Conservation (phyloP, 164 flowering plant genomes). For the Liriodendron chinense region DNA sequence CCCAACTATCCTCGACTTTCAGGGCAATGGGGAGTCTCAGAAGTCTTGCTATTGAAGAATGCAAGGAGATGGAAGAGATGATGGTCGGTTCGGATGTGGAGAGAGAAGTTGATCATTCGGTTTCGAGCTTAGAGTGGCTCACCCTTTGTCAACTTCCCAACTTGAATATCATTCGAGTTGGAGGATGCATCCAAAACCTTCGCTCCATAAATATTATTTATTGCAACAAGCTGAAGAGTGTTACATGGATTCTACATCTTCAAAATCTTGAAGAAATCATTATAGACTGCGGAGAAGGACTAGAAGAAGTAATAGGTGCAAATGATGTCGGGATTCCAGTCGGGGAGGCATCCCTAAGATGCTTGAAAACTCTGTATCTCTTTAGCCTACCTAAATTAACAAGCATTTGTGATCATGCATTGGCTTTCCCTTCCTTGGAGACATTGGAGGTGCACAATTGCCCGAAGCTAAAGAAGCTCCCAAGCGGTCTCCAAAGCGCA, state of each 20-base stretch:
- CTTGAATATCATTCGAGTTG: conserved; percentile 1
- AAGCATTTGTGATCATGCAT: conserved; percentile 11
- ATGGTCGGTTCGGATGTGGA: neutral
- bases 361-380: neutral
- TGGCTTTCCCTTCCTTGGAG: conserved; percentile 13
- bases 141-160: neutral
- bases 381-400: conserved; percentile 1
- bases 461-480: conserved; percentile 17
- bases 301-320: conserved; percentile 9
- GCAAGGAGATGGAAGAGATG: conserved; percentile 8
- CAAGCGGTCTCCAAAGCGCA: conserved; percentile 5
- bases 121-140: neutral
- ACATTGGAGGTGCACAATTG: neutral
- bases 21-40: neutral
- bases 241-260: no score
- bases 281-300: no score
- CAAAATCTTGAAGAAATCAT: no score
- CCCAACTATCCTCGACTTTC: neutral
- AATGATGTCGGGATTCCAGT: neutral
- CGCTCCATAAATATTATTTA: neutral
- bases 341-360: conserved; percentile 1
- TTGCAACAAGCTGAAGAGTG: conserved; percentile 12
- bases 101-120: neutral
- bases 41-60: neutral
- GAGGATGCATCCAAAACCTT: conserved; percentile 9